Evolutionary conservation across 2,329 filamentous ascomycete species (phyloP).

Genomic region (Zalaria sp.): DNA sequence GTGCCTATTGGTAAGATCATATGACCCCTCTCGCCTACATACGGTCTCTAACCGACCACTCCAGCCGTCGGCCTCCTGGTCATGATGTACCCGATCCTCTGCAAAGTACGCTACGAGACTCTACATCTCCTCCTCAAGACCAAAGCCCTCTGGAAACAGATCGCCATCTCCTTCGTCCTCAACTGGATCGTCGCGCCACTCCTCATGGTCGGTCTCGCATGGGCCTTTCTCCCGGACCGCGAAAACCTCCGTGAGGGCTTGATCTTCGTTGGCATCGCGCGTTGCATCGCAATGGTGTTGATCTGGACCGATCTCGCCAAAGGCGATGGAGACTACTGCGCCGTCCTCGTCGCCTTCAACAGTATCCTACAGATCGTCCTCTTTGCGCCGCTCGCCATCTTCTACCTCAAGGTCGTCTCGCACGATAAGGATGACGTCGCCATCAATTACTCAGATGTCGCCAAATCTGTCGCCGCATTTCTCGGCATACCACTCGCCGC

Average conservation of each 20-base stretch:
- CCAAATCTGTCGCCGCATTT: constrained; percentile 71
- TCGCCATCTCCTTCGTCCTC: constrained; percentile 59
- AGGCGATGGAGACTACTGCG: constrained; percentile 71
- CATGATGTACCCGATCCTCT: constrained; percentile 92
- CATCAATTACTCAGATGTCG: constrained; percentile 52
- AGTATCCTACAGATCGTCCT: constrained; percentile 34
- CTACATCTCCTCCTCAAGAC: constrained; percentile 52
- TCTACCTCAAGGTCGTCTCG: constrained; percentile 50
- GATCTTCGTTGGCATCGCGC: constrained; percentile 68
- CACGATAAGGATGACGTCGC: constrained; percentile 18
- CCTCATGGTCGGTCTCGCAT: constrained; percentile 63
- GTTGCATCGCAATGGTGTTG: constrained; percentile 79
- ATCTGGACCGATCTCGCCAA: constrained; percentile 70
- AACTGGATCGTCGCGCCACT: constrained; percentile 79
- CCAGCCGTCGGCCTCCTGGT: constrained; percentile 61
- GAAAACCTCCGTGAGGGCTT: constrained; percentile 43
- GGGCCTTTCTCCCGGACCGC: constrained; percentile 42
- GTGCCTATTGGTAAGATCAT: constrained; percentile 45
- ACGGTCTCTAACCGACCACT: not conserved
- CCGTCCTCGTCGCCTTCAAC: constrained; percentile 38
- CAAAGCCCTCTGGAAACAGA: constrained; percentile 58
- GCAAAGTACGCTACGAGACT: constrained; percentile 69
- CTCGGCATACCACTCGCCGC: constrained; percentile 68
- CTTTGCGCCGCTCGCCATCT: constrained; percentile 32
- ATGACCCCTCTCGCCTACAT: not conserved